Percentiles rank a stretch among this genome's conserved stretches.
Conservation (phyloP, 768 basidiomycete genomes). For the Tubosaeta sp. region DNA sequence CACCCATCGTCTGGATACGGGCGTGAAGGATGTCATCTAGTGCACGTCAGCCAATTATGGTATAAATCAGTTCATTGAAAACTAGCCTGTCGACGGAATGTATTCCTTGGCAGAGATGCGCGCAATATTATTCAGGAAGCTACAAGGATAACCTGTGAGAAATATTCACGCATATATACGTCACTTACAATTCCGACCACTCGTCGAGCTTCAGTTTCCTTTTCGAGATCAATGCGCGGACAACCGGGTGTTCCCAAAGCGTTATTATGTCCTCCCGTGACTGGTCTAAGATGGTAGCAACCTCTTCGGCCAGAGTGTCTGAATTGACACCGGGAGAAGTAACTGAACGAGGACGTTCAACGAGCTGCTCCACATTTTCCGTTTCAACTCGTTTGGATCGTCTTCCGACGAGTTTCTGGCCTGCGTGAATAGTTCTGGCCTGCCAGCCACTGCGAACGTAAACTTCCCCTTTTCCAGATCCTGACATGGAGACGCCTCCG, state of each 20-base stretch:
- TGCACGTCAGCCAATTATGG: conserved; percentile 25
- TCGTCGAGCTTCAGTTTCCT: conserved; percentile 77
- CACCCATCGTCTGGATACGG: conserved; percentile 89
- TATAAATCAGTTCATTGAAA: conserved; percentile 12
- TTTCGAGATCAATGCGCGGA: conserved; percentile 61
- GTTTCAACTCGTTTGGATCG: conserved; percentile 22
- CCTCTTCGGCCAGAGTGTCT: conserved; percentile 57
- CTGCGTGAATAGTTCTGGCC: conserved; percentile 56
- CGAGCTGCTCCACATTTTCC: conserved; percentile 25
- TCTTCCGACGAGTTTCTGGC: conserved; percentile 31
- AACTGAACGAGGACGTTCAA: conserved; percentile 26
- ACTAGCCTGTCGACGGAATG: conserved; percentile 67
- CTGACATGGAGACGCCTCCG: conserved; percentile 67
- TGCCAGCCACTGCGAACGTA: conserved; percentile 84
- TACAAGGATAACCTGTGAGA: conserved; percentile 25
- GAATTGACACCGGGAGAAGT: conserved; percentile 33
- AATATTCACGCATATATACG: conserved; percentile 21
- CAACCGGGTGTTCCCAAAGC: conserved; percentile 70
- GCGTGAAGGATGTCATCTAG: conserved; percentile 84
- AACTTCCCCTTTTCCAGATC: conserved; percentile 71
- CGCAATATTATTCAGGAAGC: conserved; percentile 70
- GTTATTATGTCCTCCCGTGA: conserved; percentile 62
- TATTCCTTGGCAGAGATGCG: conserved; percentile 69
- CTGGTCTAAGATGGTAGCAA: conserved; percentile 54
- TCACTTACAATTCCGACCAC: conserved; percentile 80